Conservation (phyloP, 2,329 filamentous ascomycete genomes). For the Xylariaceae sp. region DNA sequence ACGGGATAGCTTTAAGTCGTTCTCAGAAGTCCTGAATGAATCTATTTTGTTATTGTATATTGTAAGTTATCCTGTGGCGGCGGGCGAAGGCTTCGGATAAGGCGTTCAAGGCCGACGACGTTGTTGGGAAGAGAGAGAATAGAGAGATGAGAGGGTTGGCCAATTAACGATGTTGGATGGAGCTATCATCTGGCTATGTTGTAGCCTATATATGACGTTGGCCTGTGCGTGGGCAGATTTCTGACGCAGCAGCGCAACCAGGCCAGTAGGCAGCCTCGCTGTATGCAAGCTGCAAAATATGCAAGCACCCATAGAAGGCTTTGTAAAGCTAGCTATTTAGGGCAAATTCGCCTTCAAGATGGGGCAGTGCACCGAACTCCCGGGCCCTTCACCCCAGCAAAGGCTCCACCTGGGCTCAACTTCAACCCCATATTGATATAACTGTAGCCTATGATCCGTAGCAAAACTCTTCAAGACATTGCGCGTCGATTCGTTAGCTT, state of each 20-base stretch:
- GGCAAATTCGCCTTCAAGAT: neutral
- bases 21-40: neutral
- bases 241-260: too few relatives aligned
- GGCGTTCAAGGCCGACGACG: neutral
- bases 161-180: neutral
- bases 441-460: too few relatives aligned
- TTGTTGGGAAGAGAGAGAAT: neutral
- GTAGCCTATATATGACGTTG: neutral
- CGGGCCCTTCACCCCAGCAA: too few relatives aligned
- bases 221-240: neutral
- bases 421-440: too few relatives aligned
- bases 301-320: neutral
- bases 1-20: slow-evolving; percentile 1
- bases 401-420: too few relatives aligned
- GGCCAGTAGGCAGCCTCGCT: too few relatives aligned
- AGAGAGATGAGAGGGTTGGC: neutral
- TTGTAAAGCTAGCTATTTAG: neutral
- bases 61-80: neutral
- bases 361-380: too few relatives aligned
- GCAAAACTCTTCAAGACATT: slow-evolving; percentile 5
- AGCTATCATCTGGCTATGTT: neutral
- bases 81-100: neutral
- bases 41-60: neutral
- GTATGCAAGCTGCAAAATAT: neutral
- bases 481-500: slow-evolving; percentile 8